Evolutionary conservation across 345 rosid species (phyloP), one percentile per base, ranked within the genome.

Genomic region (Populus simonii): DNA sequence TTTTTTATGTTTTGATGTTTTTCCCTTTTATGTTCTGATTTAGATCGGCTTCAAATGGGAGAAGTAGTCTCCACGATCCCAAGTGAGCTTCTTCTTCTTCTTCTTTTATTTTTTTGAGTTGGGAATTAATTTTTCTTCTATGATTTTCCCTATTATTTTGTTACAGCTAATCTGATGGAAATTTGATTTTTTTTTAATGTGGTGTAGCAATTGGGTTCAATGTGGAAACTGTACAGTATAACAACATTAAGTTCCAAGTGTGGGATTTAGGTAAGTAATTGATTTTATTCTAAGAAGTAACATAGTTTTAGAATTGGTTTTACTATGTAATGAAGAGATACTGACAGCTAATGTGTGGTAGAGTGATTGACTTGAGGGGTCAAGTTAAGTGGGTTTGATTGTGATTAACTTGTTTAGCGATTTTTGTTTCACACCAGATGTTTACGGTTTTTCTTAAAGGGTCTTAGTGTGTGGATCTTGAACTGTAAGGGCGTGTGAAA

Each of bases 21-120:
- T 20, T 17, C 74, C 45, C 22, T 79, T 68, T 76, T 63, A 62
- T 75, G 68, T 74, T 33, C 6, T 33, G 29, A 27, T 72, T 23
- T 91, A 92, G 98, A 92, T 93, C 97, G 98, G 88, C 90, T 93
- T 83, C 98, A 93, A 88, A 95, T 93, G 97, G 99, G 99, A 13
- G 99, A 95, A 83, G 98, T 95, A 63, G 97, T 95, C 66, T 93
- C 99, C 45, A 95, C 98, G 72, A 95, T 95, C 82, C 99, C 99
- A 65, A 95, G 99, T 95, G 74, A 75, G 94, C 87, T 17, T 78
- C 20, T 7, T 53, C 7, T 6, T 51, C 8, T 6, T 43, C 47
- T 43, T 43, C 47, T 43, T 43, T 0, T 33, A 4, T 4, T 43
- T 11, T 43, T 43, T 38, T 20, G 20, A 71, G 70, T 27, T 82